Conservation (phyloP, 176 grass and related monocot genomes). For the Neostapfia colusana region DNA sequence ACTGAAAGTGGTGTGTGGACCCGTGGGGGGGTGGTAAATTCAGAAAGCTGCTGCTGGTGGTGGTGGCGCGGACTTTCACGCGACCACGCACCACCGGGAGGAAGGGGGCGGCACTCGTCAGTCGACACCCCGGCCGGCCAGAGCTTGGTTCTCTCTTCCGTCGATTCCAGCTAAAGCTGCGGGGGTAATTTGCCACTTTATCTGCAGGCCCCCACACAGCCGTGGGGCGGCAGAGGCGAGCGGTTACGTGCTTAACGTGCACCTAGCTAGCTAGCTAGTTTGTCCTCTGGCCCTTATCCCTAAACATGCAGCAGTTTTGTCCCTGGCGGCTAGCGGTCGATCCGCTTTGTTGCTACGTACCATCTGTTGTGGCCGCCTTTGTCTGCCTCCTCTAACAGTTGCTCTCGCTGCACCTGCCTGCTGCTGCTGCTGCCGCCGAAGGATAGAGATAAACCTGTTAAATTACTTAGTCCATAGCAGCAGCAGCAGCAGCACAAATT, state of each 20-base stretch:
- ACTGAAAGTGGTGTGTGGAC: conserved; percentile 43
- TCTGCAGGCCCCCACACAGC: conserved; percentile 5
- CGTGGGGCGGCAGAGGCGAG: conserved; percentile 3
- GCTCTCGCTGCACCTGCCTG: conserved; percentile 18
- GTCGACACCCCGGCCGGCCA: conserved; percentile 15
- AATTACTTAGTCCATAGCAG: background rate
- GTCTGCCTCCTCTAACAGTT: background rate
- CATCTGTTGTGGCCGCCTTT: conserved; percentile 24
- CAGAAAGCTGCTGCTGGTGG: conserved; percentile 62
- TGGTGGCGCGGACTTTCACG: conserved; percentile 55
- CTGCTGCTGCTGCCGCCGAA: too few relatives aligned
- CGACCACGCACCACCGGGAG: background rate
- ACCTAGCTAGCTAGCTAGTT: too few relatives aligned
- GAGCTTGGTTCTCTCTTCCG: conserved; percentile 10
- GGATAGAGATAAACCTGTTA: conserved; percentile 21
- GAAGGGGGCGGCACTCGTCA: conserved; percentile 21
- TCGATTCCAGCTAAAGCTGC: conserved; percentile 27
- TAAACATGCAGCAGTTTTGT: conserved; percentile 57
- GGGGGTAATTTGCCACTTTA: conserved; percentile 35
- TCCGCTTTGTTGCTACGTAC: conserved; percentile 50
- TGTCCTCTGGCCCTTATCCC: conserved; percentile 68
- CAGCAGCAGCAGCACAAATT: background rate
- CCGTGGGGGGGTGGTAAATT: conserved; percentile 38
- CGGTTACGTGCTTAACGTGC: conserved; percentile 46
- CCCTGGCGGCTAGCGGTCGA: conserved; percentile 39